phyloP scores from a whole-genome alignment of 805 yeast species.

The Pichia scutulata region DNA sequence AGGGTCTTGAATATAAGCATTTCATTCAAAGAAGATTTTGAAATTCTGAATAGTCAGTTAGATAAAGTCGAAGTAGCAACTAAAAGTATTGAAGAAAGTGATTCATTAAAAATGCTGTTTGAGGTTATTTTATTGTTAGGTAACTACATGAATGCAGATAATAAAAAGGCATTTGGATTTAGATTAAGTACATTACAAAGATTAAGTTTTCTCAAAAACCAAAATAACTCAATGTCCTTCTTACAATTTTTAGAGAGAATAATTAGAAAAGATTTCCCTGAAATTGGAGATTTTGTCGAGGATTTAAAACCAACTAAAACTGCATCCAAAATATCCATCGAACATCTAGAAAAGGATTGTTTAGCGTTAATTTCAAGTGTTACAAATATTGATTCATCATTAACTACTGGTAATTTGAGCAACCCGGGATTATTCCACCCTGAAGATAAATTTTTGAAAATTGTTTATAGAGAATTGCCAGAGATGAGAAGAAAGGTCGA shows the following conservation, averaged over 20 bases:
- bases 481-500: slow-evolving; percentile 67
- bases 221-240: slow-evolving; percentile 78
- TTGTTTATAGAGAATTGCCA: slow-evolving; percentile 59
- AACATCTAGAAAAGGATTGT: slow-evolving; percentile 73
- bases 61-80: slow-evolving; percentile 68
- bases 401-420: slow-evolving; percentile 79
- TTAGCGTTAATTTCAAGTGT: slow-evolving; percentile 51
- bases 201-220: slow-evolving; percentile 84
- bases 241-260: slow-evolving; percentile 87
- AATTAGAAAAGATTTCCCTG: slow-evolving; percentile 78
- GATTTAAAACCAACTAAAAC: slow-evolving; percentile 54
- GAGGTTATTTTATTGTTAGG: slow-evolving; percentile 88
- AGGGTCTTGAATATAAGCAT: slow-evolving; percentile 68
- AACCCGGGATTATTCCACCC: slow-evolving; percentile 78
- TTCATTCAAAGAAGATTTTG: slow-evolving; percentile 70
- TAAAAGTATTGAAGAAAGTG: slow-evolving; percentile 55
- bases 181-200: slow-evolving; percentile 84
- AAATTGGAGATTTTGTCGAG: slow-evolving; percentile 62
- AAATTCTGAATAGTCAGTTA: slow-evolving; percentile 60
- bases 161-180: slow-evolving; percentile 91
- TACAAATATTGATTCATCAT: slow-evolving; percentile 62
- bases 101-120: slow-evolving; percentile 61
- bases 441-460: slow-evolving; percentile 57
- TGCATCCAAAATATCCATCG: slow-evolving; percentile 72
- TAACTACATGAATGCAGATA: slow-evolving; percentile 90